Evolutionary conservation across 2,329 filamentous ascomycete genomes (phyloP), one percentile per base, ranked within the genome.

Genomic region (Scleromitrula shiraiana): DNA sequence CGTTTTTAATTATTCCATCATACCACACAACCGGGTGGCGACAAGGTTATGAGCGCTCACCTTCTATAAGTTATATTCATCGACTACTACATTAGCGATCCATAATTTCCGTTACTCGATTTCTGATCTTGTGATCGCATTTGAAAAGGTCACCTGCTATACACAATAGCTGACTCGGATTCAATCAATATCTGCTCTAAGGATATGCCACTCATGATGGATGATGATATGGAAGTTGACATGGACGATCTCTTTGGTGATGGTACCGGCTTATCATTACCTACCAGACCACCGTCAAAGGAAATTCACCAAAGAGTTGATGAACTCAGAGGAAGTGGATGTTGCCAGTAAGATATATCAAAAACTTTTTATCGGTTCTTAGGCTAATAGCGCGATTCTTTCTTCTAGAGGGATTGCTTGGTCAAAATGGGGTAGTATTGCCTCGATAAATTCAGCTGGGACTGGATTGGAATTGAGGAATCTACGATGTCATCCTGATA

Each of bases 351-450:
- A 68, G 82, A 74, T n/a, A n/a, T n/a, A n/a, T n/a, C n/a, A n/a
- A n/a, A n/a, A n/a, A n/a, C n/a, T n/a, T n/a, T n/a, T n/a, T n/a
- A n/a, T n/a, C n/a, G n/a, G n/a, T n/a, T n/a, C n/a, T n/a, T n/a
- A n/a, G n/a, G n/a, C n/a, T n/a, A n/a, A n/a, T n/a, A n/a, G n/a
- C n/a, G n/a, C n/a, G n/a, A n/a, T 51, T 41, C 50, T 33, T 17
- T n/a, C 41, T 39, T 17, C 39, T 54, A 94, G 89, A 63, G 80
- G 80, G 55, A 77, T 96, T 46, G 82, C 85, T 24, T 97, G 91
- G 90, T 95, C 91, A 9, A 89, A 83, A 59, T 78, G 81, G 52
- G 91, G 91, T 36, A 88, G 83, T 51, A 87, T 97, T 56, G 90
- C 90, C 23, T 84, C 83, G 46, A 84, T 97, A 56, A 78, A 82